Percentiles rank a stretch among this genome's conserved stretches.
phyloP scores from a whole-genome alignment of 2,329 filamentous ascomycete genomes.

The Hypoxylon sp. region DNA sequence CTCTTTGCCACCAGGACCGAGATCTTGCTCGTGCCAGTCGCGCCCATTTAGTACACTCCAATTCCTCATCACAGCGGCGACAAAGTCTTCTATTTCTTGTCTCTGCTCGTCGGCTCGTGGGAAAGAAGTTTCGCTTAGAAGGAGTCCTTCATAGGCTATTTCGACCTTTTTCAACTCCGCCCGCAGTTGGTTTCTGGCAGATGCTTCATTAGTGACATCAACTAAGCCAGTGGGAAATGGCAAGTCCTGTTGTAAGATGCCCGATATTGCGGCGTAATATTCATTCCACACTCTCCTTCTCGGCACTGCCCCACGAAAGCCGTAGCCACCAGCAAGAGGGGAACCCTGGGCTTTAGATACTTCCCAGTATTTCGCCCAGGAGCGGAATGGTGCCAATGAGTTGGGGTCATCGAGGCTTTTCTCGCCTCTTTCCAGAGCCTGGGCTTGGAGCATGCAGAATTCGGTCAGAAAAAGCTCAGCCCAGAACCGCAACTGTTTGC shows the following conservation, averaged over 20 bases:
- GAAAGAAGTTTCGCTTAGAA: conserved; percentile 85
- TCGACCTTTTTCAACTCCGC: conserved; percentile 85
- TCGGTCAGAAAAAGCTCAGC: conserved; percentile 82
- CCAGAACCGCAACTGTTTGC: conserved; percentile 80
- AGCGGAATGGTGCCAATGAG: conserved; percentile 69
- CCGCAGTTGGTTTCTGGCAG: conserved; percentile 73
- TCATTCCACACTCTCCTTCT: conserved; percentile 83
- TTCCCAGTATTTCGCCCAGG: conserved; percentile 80
- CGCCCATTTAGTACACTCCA: conserved; percentile 86
- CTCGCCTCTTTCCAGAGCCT: conserved; percentile 66
- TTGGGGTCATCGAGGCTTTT: conserved; percentile 65
- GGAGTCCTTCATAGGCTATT: conserved; percentile 79
- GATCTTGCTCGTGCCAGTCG: conserved; percentile 82
- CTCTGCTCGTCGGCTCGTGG: conserved; percentile 86
- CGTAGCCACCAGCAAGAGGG: conserved; percentile 66
- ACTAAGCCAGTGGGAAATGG: conserved; percentile 68
- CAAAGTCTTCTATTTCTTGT: conserved; percentile 84
- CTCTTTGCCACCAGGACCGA: conserved; percentile 84
- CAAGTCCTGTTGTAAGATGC: conserved; percentile 76
- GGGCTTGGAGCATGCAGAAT: conserved; percentile 77
- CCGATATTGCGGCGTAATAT: conserved; percentile 85
- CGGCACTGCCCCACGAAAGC: conserved; percentile 70
- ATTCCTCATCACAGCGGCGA: conserved; percentile 82
- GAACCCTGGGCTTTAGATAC: conserved; percentile 57
- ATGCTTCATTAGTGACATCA: conserved; percentile 61